Base-by-base conservation (phyloP, 257 asterid genomes). In the Solanum etuberosum region DNA sequence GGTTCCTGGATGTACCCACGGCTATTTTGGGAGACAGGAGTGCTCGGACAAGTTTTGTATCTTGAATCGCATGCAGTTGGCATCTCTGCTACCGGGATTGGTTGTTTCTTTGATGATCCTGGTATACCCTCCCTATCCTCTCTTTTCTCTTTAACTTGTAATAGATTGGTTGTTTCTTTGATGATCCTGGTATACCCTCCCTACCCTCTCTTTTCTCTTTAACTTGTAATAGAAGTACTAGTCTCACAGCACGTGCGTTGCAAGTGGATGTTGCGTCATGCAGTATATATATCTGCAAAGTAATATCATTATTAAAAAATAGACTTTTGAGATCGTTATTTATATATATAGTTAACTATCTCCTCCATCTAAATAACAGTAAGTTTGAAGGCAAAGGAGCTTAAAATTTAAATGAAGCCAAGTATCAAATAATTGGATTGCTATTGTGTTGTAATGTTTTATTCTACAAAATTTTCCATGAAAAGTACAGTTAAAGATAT, bases 1-100 rank as follows among this genome's bases (percentile, higher is more conserved):
- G 98, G 98, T 48, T 84, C 94, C 31, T 97, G 98, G 98, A 94
- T 97, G 98, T 97, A 97, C 92, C 98, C 98, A 32, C 94, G 98
- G 61, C 86, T 95, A 72, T 97, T 97, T 89, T 97, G 99, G 98
- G 99, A 97, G 90, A 95, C 97, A 51, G 99, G 99, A 88, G 98
- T 97, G 74, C 98, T 97, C 48, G 99, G 99, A 61, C 99, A 97
- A 91, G 95, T 97, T 87, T 90, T 95, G 57, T 95, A 97, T 88
- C 98, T 97, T 11, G 99, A 97, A 92, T 94, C 99, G 3, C 98
- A 94, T 91, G 98, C 98, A 14, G 94, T 94, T 67, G 98, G 98
- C 72, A 76, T 97, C 81, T 97, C 99, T 88, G 98, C 99, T 78
- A 95, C 98, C 61, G 99, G 99, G 42, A 97, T 97, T 57, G 99